These are phyloP conservation scores for Nicotiana tomentosiformis DNA, from an alignment of 257 asterid genomes.

Conservation along the genomic window DNA sequence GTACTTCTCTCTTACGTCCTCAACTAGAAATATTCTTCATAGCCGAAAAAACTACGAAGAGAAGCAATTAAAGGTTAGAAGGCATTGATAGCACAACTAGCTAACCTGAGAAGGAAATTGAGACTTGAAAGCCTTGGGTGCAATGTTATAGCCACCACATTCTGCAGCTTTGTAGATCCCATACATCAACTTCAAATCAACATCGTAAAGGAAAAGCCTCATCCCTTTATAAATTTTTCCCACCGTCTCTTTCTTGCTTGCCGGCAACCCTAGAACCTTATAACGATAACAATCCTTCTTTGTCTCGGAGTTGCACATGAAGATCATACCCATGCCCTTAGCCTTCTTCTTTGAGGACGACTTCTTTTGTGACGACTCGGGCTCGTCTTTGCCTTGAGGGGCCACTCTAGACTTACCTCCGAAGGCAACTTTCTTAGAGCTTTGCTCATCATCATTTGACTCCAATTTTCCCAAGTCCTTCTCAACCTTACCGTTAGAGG, in stretches of 20 bases:
- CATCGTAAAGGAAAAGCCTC: conserved; percentile 75
- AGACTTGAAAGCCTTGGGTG: conserved; percentile 82
- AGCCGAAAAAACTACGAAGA: background rate
- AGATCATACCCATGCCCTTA: conserved; percentile 88
- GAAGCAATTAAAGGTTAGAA: conserved; percentile 3
- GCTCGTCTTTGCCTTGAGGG: conserved; percentile 26
- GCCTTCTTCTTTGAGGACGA: conserved; percentile 36
- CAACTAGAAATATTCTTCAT: background rate
- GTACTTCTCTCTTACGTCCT: background rate
- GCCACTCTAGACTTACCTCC: conserved; percentile 17
- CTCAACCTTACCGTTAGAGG: background rate
- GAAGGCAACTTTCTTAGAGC: conserved; percentile 17
- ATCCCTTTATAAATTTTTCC: conserved; percentile 76
- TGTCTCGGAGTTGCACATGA: conserved; percentile 87
- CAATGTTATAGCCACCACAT: conserved; percentile 78
- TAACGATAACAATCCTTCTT: conserved; percentile 72
- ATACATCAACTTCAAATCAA: conserved; percentile 69
- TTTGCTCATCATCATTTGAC: background rate
- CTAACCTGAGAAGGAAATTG: conserved; percentile 95
- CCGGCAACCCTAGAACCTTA: conserved; percentile 87
- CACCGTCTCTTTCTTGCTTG: conserved; percentile 62
- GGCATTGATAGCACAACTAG: conserved; percentile 5
- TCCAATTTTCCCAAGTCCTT: background rate
- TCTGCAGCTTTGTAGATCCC: conserved; percentile 88
- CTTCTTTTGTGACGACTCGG: conserved; percentile 42